Evolutionary conservation across 345 rosid genomes (phyloP).

Genomic region (Eutrema japonicum): DNA sequence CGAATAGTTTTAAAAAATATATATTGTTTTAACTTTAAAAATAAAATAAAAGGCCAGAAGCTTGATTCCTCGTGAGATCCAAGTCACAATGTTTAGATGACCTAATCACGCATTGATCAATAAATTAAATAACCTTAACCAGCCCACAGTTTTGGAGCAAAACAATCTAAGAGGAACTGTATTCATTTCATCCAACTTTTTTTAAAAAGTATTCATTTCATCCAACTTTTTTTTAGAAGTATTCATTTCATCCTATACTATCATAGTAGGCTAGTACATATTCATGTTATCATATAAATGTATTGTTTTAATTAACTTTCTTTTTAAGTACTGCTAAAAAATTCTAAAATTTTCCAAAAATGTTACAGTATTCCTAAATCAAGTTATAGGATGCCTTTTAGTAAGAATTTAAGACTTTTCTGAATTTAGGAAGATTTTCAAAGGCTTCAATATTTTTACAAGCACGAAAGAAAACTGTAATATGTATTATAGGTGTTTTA

Average conservation of each 20-base stretch:
- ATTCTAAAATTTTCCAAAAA: not conserved
- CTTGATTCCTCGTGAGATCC: conserved; percentile 38
- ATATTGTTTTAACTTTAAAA: not conserved
- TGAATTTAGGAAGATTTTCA: not conserved
- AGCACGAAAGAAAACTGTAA: not conserved
- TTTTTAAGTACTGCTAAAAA: not conserved
- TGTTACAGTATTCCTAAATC: not conserved
- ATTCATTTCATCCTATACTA: not conserved
- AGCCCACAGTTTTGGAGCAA: conserved; percentile 42
- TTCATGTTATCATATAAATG: not conserved
- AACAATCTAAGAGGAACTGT: conserved; percentile 25
- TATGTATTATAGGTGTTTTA: not conserved
- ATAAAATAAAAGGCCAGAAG: not conserved
- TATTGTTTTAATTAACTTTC: not conserved
- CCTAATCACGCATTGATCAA: conserved; percentile 30
- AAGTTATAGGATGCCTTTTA: not conserved
- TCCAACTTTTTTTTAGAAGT: not conserved
- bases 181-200: not conserved
- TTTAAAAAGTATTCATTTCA: not conserved
- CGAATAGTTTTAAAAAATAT: not conserved
- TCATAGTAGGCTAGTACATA: not conserved
- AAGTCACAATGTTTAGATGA: conserved; percentile 36
- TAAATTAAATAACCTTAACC: conserved; percentile 8
- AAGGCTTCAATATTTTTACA: not conserved
- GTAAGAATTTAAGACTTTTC: not conserved